Conservation (phyloP, 2,329 filamentous ascomycete genomes). For the Ramularia endophylla region DNA sequence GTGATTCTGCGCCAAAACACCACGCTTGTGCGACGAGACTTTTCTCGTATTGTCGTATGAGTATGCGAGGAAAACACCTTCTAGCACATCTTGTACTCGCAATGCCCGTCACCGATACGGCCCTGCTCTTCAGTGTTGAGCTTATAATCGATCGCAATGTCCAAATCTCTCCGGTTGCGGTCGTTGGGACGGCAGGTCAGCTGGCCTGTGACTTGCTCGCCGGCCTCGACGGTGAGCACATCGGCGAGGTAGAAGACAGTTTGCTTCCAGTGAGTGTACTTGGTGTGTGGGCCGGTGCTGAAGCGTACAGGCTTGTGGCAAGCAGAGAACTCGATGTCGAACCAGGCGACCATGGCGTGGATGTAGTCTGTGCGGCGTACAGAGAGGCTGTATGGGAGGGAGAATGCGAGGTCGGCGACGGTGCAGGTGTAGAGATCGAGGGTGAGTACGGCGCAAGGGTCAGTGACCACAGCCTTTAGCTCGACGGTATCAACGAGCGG, state of each 20-base stretch:
- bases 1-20: constrained; percentile 6
- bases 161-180: constrained; percentile 90
- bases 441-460: constrained; percentile 76
- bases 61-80: constrained; percentile 6
- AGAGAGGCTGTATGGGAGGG: constrained; percentile 66
- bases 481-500: constrained; percentile 97
- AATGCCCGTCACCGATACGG: constrained; percentile 61
- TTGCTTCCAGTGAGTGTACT: constrained; percentile 99
- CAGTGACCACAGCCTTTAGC: constrained; percentile 92
- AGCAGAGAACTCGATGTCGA: constrained; percentile 96
- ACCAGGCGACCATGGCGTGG: constrained; percentile 96
- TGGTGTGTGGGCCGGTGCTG: constrained; percentile 94
- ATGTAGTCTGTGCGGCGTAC: constrained; percentile 88
- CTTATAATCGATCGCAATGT: constrained; percentile 80
- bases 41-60: too few species aligned
- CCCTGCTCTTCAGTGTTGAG: constrained; percentile 69
- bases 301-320: constrained; percentile 98
- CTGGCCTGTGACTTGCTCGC: constrained; percentile 68
- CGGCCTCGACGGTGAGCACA: constrained; percentile 83
- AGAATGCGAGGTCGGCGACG: constrained; percentile 76
- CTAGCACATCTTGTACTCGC: constrained; percentile 68
- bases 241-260: constrained; percentile 97
- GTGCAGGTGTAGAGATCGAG: constrained; percentile 95
- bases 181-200: constrained; percentile 82
- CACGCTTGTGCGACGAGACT: constrained; percentile 10